These are phyloP conservation scores for Auricularia heimuer DNA, from an alignment of 768 basidiomycete genomes.

Conservation along the genomic window DNA sequence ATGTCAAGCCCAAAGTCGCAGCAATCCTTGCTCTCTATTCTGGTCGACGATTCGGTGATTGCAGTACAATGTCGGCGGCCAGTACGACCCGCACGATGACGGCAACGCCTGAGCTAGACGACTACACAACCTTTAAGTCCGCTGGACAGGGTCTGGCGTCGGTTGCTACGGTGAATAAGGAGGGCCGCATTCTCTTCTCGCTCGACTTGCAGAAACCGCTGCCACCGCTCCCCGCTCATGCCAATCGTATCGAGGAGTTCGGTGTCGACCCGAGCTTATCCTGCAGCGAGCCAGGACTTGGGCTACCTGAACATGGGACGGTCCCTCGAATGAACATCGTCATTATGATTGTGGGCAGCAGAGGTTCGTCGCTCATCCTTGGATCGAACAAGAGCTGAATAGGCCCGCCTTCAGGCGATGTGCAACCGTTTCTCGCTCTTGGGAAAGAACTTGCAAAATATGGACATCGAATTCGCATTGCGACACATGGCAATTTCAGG, in stretches of 20 bases:
- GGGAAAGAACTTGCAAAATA: constrained; percentile 38
- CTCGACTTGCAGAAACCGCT: constrained; percentile 32
- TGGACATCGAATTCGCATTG: constrained; percentile 51
- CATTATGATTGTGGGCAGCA: constrained; percentile 58
- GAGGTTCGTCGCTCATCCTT: constrained; percentile 28
- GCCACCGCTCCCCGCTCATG: constrained; percentile 35
- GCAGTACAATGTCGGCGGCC: no score
- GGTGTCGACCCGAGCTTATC: constrained; percentile 28
- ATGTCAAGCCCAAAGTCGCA: no score
- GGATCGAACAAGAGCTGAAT: not conserved
- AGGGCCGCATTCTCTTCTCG: no score
- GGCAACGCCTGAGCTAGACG: no score
- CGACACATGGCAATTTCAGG: constrained; percentile 51
- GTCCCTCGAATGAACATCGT: constrained; percentile 43
- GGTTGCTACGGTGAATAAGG: no score
- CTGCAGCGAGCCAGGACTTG: no score
- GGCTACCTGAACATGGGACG: constrained; percentile 16
- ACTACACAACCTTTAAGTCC: no score
- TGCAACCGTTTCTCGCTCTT: constrained; percentile 56
- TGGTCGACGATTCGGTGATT: no score
- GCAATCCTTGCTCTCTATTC: no score
- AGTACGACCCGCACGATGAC: no score
- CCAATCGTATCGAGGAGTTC: constrained; percentile 39
- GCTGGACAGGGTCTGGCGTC: no score
- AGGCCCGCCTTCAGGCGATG: constrained; percentile 36